Percentiles rank a stretch among this genome's conserved stretches.
phyloP scores from a whole-genome alignment of 1,284 basidiomycete genomes.

The Taiwanofungus camphoratus region DNA sequence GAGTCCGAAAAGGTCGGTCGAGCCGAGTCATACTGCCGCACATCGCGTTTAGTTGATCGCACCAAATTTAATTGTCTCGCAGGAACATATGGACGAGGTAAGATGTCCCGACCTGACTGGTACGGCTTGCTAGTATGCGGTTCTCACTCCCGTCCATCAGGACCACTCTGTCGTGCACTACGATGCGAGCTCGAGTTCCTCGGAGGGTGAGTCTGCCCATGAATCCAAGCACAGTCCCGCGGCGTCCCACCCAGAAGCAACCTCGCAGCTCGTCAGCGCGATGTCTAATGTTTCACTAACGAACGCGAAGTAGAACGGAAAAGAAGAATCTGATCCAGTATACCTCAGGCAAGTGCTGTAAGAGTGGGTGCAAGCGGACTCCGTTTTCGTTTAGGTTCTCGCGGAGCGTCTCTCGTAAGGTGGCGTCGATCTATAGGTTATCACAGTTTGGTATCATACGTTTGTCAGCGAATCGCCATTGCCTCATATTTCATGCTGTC shows the following conservation, averaged over 20 bases:
- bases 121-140: not conserved
- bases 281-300: slow-evolving; percentile 17
- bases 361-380: too few relatives aligned
- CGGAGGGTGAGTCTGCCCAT: slow-evolving; percentile 14
- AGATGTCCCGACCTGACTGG: not conserved
- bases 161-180: slow-evolving; percentile 43
- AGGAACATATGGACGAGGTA: slow-evolving; percentile 29
- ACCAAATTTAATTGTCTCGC: not conserved
- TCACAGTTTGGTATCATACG: too few relatives aligned
- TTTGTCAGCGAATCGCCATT: too few relatives aligned
- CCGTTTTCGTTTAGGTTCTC: too few relatives aligned
- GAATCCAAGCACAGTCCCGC: slow-evolving; percentile 25
- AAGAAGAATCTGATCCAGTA: not conserved
- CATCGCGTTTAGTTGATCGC: not conserved
- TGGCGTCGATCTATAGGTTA: too few relatives aligned
- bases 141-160: slow-evolving; percentile 13
- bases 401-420: too few relatives aligned
- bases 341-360: too few relatives aligned
- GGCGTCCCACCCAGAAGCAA: slow-evolving; percentile 23
- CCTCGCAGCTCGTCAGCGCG: slow-evolving; percentile 17
- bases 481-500: too few relatives aligned
- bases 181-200: slow-evolving; percentile 28
- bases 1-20: slow-evolving; percentile 66
- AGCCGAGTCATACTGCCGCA: not conserved
- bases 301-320: not conserved